Evolutionary conservation across 2,329 filamentous ascomycete species (phyloP).

Genomic region (Cladosporium sp.): DNA sequence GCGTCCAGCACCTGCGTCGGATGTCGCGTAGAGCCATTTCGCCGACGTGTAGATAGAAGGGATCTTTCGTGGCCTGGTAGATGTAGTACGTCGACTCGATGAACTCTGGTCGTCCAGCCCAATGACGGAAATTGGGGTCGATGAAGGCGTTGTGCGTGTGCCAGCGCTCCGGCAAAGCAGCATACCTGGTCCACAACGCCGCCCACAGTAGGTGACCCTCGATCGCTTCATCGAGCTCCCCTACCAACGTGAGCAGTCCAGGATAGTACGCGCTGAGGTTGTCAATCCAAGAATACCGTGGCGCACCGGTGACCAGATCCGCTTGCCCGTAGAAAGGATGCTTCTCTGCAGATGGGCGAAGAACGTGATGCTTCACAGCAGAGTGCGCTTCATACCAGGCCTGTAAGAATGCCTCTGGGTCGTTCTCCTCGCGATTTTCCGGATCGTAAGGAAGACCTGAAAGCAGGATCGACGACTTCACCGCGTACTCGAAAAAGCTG

Average conservation of each 20-base stretch:
- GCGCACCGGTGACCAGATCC: conserved; percentile 82
- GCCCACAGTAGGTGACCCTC: conserved; percentile 88
- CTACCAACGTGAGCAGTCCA: conserved; percentile 79
- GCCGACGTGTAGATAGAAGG: conserved; percentile 93
- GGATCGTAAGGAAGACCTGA: conserved; percentile 61
- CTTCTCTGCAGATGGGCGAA: conserved; percentile 69
- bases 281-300: conserved; percentile 91
- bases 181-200: conserved; percentile 90
- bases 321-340: conserved; percentile 93
- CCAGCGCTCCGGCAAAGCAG: conserved; percentile 93
- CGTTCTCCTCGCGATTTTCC: conserved; percentile 60
- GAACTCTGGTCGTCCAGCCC: conserved; percentile 93
- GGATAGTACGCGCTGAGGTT: conserved; percentile 95
- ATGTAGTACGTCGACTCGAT: conserved; percentile 96
- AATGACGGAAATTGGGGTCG: conserved; percentile 87
- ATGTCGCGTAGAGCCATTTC: conserved; percentile 95
- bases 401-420: conserved; percentile 73
- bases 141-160: conserved; percentile 66
- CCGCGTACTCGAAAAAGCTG: conserved; percentile 97
- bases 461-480: conserved; percentile 89
- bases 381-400: conserved; percentile 85
- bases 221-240: conserved; percentile 86
- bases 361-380: conserved; percentile 88
- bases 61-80: conserved; percentile 90
- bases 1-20: conserved; percentile 80